phyloP scores from a whole-genome alignment of 805 yeast genomes.

The Komagataella kurtzmanii region DNA sequence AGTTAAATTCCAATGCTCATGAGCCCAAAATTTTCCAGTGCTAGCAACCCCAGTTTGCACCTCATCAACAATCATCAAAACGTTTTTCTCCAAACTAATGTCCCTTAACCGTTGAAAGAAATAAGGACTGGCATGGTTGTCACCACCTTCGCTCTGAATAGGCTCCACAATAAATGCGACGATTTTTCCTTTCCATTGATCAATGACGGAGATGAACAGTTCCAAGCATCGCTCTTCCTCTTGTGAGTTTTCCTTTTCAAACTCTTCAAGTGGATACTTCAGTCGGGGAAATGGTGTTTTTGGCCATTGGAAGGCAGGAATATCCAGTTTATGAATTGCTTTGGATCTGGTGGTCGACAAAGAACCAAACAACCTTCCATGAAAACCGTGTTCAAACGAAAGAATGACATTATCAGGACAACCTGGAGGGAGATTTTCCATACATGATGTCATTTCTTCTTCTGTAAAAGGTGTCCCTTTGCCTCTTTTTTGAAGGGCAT shows the following conservation, averaged over 20 bases:
- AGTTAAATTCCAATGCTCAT: conserved; percentile 67
- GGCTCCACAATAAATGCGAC: conserved; percentile 91
- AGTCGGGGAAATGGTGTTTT: conserved; percentile 78
- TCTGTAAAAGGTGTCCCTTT: conserved; percentile 40
- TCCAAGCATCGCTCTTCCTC: conserved; percentile 78
- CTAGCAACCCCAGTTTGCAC: conserved; percentile 90
- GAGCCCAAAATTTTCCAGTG: conserved; percentile 79
- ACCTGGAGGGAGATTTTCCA: conserved; percentile 81
- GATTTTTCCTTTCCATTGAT: conserved; percentile 59
- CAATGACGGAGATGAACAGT: conserved; percentile 59
- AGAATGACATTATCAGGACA: conserved; percentile 76
- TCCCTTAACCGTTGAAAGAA: conserved; percentile 80
- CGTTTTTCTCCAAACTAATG: conserved; percentile 55
- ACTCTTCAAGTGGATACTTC: conserved; percentile 72
- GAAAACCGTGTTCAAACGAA: conserved; percentile 84
- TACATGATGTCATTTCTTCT: conserved; percentile 60
- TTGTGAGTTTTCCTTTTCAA: conserved; percentile 72
- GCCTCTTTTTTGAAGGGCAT: conserved; percentile 59
- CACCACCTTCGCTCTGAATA: conserved; percentile 86
- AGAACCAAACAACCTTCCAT: conserved; percentile 88
- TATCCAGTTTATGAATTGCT: conserved; percentile 85
- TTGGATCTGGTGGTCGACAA: conserved; percentile 87
- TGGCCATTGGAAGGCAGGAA: conserved; percentile 96
- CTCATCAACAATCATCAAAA: conserved; percentile 69
- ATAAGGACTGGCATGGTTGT: conserved; percentile 65